These are phyloP conservation scores for Trametes punicea DNA, from an alignment of 768 basidiomycete species.

Conservation along the genomic window DNA sequence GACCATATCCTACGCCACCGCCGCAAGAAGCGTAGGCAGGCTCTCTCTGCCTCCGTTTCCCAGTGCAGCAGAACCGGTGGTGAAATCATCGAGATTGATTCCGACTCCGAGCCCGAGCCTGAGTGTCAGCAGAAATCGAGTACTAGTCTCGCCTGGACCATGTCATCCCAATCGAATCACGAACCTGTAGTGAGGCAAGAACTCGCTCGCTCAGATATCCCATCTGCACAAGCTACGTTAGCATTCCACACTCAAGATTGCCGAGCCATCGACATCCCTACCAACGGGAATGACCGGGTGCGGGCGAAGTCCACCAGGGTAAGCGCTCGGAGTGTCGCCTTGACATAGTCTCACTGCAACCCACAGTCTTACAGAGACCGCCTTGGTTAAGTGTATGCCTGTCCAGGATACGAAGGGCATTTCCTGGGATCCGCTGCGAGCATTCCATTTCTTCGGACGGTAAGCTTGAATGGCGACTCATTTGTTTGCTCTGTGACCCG, in stretches of 20 bases:
- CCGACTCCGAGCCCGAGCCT: not conserved
- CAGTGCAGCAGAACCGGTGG: not conserved
- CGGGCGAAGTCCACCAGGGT: too few relatives aligned
- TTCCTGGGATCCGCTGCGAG: not conserved
- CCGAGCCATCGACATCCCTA: too few relatives aligned
- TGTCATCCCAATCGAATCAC: too few relatives aligned
- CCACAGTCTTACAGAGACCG: not conserved
- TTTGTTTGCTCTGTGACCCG: not conserved
- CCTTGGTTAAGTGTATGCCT: not conserved
- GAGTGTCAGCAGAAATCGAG: too few relatives aligned
- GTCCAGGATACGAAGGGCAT: not conserved
- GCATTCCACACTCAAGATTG: too few relatives aligned
- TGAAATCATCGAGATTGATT: not conserved
- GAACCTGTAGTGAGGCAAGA: not conserved
- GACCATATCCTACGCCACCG: slow-evolving; percentile 2
- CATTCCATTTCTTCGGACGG: not conserved
- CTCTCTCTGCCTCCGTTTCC: not conserved
- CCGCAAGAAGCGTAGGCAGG: not conserved
- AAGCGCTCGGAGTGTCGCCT: too few relatives aligned
- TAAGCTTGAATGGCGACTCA: not conserved
- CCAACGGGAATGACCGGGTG: too few relatives aligned
- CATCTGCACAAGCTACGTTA: too few relatives aligned
- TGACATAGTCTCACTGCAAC: not conserved
- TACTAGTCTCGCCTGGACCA: too few relatives aligned
- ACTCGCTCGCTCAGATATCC: too few relatives aligned